A percentile compares a stretch with the other conserved stretches of the same genome.
These are phyloP conservation scores for Cercospora sojina DNA, from an alignment of 2,329 filamentous ascomycete species.

Conservation along the genomic window DNA sequence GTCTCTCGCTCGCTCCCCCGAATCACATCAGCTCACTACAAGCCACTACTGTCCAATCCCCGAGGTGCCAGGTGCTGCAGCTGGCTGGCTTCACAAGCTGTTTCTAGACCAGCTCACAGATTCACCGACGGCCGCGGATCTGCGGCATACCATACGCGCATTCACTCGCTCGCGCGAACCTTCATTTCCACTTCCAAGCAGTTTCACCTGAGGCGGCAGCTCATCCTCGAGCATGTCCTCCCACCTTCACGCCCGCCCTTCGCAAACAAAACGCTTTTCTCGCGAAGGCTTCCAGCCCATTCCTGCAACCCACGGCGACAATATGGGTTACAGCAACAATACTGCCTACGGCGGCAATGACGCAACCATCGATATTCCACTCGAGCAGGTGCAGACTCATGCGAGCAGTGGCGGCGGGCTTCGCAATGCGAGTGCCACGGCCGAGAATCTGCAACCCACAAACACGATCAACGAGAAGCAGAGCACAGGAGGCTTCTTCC, in stretches of 20 bases:
- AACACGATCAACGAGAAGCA: conserved; percentile 38
- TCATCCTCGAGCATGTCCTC: conserved; percentile 19
- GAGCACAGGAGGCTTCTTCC: conserved; percentile 41
- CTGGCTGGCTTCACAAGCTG: background rate
- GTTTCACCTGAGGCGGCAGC: background rate
- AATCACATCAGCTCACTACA: background rate
- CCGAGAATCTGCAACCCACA: conserved; percentile 32
- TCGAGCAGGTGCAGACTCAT: conserved; percentile 55
- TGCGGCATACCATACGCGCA: background rate
- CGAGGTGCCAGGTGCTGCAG: background rate
- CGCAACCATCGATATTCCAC: conserved; percentile 61
- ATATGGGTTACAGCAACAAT: conserved; percentile 44
- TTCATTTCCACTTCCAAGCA: background rate
- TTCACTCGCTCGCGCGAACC: conserved; percentile 1
- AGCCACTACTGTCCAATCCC: background rate
- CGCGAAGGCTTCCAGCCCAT: conserved; percentile 34
- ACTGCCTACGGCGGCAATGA: conserved; percentile 56
- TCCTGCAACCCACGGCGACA: conserved; percentile 23
- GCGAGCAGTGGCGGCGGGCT: conserved; percentile 43
- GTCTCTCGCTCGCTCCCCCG: background rate
- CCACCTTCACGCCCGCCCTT: conserved; percentile 22
- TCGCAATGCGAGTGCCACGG: conserved; percentile 41
- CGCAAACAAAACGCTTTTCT: conserved; percentile 32
- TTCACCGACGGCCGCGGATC: background rate
- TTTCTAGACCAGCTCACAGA: background rate